Evolutionary conservation across 495 filamentous ascomycete genomes (phyloP), one percentile per base, ranked within the genome.

Genomic region (Lindgomyces ingoldianus): DNA sequence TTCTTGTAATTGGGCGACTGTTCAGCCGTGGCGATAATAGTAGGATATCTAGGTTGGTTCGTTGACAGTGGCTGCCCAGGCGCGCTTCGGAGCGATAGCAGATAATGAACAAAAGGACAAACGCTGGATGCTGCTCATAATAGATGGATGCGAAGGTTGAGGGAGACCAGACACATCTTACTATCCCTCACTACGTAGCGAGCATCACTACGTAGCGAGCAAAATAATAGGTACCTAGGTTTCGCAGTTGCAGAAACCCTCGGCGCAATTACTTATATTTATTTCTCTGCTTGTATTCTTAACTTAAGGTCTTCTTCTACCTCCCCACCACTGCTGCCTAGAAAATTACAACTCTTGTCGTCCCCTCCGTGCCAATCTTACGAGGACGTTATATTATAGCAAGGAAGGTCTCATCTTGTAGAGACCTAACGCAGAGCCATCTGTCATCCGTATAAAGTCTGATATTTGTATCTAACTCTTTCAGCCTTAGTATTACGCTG

Each of bases 1-100:
- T 21, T 44, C 49, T 66, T 60, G 57, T 66, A 66, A 49, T 66
- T 57, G 26, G 63, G 63, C 55, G 30, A 60, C 39, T 52, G 48
- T 66, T 60, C 27, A n/a, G 63, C 30, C 57, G 61, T 66, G 57
- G 25, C 54, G 54, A 55, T 42, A 62, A 45, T 36, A 62, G 50
- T 53, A 24, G 45, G 36, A 46, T 62, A 27, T 48, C 36, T 47
- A 42, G 56, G 14, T 41, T 16, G 56, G 57, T 61, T 36, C 25
- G 57, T 61, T 61, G 44, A 61, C 47, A 61, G 55, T 48, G 25
- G 55, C 27, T 52, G 57, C 52, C 55, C 29, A 6, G 55, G 55
- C 55, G 55, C 55, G 41, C 25, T 58, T 58, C 42, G 41, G 42
- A 30, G 52, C 25, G 30, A 55, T 55, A 55, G 52, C 22, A 58